Percentiles rank a stretch among this genome's conserved stretches.
phyloP scores from a whole-genome alignment of 1,284 basidiomycete genomes.

The Rhodotorula sp. region DNA sequence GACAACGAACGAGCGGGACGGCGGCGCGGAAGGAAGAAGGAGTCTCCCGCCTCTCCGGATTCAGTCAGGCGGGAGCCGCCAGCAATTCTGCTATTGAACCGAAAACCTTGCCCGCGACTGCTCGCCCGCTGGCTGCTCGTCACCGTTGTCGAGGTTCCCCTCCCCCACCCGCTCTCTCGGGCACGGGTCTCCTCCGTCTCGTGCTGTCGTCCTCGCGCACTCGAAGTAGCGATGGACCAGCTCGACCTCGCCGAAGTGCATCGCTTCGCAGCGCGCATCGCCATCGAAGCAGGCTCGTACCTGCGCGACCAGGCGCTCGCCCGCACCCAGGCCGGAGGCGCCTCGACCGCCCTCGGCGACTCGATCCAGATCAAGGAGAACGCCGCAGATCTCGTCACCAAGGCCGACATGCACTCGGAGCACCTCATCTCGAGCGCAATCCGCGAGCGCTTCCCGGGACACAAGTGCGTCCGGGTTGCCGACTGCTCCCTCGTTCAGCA shows the following conservation, averaged over 20 bases:
- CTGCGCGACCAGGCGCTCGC: conserved; percentile 41
- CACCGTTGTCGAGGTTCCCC: not conserved
- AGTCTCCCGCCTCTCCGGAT: too few species aligned
- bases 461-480: conserved; percentile 33
- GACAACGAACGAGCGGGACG: too few species aligned
- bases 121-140: too few species aligned
- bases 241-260: conserved; percentile 39
- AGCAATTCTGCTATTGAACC: too few species aligned
- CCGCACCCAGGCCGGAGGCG: conserved; percentile 32
- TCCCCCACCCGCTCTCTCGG: not conserved
- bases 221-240: not conserved
- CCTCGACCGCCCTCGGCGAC: conserved; percentile 16
- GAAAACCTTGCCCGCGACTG: too few species aligned
- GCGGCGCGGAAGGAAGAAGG: too few species aligned
- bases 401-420: conserved; percentile 42
- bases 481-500: not conserved
- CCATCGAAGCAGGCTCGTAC: conserved; percentile 42
- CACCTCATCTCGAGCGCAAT: conserved; percentile 40
- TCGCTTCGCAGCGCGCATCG: conserved; percentile 37
- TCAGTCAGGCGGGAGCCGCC: too few species aligned
- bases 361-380: conserved; percentile 43
- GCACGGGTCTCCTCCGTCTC: not conserved
- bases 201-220: not conserved
- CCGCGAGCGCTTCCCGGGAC: conserved; percentile 34
- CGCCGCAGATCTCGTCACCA: conserved; percentile 44